phyloP scores from a whole-genome alignment of 2,329 filamentous ascomycete genomes.

The Lachnum nothofagi region DNA sequence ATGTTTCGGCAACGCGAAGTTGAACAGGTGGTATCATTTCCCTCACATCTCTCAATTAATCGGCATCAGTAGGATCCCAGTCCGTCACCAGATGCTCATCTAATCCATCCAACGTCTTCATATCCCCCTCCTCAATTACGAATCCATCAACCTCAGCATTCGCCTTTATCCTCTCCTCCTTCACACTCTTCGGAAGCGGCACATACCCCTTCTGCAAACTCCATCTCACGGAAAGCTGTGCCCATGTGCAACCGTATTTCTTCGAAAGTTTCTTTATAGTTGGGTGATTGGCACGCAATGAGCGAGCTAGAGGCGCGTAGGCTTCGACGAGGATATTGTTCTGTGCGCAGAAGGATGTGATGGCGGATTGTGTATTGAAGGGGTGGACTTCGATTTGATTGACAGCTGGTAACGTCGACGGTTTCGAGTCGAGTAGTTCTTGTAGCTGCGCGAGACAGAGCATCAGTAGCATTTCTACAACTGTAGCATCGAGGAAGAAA shows the following conservation, averaged over 20 bases:
- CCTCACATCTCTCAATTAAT: conserved; percentile 17
- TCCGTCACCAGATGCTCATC: conserved; percentile 72
- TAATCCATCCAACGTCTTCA: conserved; percentile 56
- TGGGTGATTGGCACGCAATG: conserved; percentile 63
- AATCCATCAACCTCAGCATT: conserved; percentile 60
- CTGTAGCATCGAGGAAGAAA: background rate
- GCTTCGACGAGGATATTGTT: conserved; percentile 69
- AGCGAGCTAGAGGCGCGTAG: conserved; percentile 72
- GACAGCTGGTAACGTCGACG: conserved; percentile 59
- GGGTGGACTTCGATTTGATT: conserved; percentile 82
- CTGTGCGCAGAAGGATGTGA: conserved; percentile 60
- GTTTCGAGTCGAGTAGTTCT: conserved; percentile 30
- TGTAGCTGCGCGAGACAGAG: conserved; percentile 23
- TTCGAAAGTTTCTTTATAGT: conserved; percentile 56
- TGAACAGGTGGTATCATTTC: no score
- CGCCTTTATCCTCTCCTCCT: conserved; percentile 55
- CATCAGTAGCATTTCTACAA: background rate
- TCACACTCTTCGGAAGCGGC: conserved; percentile 68
- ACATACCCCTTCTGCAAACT: conserved; percentile 69
- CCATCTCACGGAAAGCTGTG: conserved; percentile 73
- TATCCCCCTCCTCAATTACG: conserved; percentile 57
- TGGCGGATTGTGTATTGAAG: conserved; percentile 68
- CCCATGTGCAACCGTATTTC: conserved; percentile 66
- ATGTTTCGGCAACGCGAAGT: no score
- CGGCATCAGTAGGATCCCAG: conserved; percentile 48